These are phyloP conservation scores for Boletus pseudo-olivaceus DNA, from an alignment of 768 basidiomycete genomes.

Conservation along the genomic window DNA sequence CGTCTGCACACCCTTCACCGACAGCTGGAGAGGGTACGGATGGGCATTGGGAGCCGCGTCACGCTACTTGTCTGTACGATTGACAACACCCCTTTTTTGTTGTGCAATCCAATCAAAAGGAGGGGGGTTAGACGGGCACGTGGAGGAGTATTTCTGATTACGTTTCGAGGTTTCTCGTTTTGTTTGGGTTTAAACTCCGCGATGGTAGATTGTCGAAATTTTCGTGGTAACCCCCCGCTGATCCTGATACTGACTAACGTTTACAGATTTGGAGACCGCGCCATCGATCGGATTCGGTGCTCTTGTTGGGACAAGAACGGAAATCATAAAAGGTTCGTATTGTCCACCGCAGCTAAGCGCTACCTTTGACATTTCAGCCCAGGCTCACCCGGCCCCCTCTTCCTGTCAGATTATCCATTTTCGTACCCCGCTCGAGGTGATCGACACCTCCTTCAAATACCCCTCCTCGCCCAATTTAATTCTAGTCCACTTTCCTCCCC, in stretches of 20 bases:
- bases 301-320: conserved; percentile 28
- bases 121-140: not conserved
- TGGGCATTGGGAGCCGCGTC: conserved; percentile 48
- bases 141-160: conserved; percentile 4
- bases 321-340: conserved; percentile 11
- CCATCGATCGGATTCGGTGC: not conserved
- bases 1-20: not conserved
- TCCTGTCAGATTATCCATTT: conserved; percentile 11
- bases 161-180: conserved; percentile 9
- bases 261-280: no score
- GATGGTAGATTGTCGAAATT: conserved; percentile 4
- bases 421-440: conserved; percentile 15
- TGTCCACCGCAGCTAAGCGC: conserved; percentile 7
- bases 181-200: conserved; percentile 21
- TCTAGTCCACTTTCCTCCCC: conserved; percentile 6
- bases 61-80: conserved; percentile 41
- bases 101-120: no score
- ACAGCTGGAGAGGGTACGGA: not conserved
- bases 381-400: not conserved
- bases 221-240: conserved; percentile 10
- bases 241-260: conserved; percentile 4
- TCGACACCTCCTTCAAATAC: conserved; percentile 14
- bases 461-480: conserved; percentile 21
- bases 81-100: no score
- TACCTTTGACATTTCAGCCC: not conserved